Base-by-base conservation (phyloP, 75 land plant species). In the Picea sitchensis region DNA sequence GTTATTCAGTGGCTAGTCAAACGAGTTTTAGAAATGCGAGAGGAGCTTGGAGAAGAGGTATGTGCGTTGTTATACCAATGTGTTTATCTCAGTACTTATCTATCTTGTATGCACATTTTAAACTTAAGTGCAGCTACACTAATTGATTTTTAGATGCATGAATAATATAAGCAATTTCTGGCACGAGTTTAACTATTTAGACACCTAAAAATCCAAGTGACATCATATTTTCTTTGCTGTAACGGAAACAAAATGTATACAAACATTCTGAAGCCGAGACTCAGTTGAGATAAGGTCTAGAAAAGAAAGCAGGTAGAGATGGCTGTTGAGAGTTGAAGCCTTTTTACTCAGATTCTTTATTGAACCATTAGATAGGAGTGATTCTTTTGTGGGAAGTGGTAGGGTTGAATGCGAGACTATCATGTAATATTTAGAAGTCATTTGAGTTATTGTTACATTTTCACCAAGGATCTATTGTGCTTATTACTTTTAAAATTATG, bases 1-100 rank as follows among this genome's bases (percentile, higher is more conserved):
- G 89, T 87, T 61, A 76, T 87, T 30, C 82, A 87, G 79, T 87
- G 89, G 89, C 88, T 87, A 57, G 88, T 86, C 31, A 86, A 87
- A 62, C 69, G 79, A 62, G 84, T 86, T 73, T 58, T 86, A 61
- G 72, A 75, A 17, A 85, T 65, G 44, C 78, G 79, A 38, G 84
- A 82, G 59, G 77, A 78, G 71, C 71, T 68, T n/a, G 67, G 89
- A 64, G 81, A 82, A 69, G 88, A 85, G 88, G 88, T 85, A 75
- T 21, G 30, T 20, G 17, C 47, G 14, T 38, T 83, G 11, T 63
- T 31, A 18, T 54, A 71, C 8, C 56, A 44, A 41, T 44, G 9
- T 71, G 3, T 9, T 20, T 8, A 71, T 71, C 44, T n/a, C 36
- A 41, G n/a, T 9, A 2, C 11, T 11, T 71, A 47, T 20, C 41